Base-by-base conservation (phyloP, 192 early-diverging fungal genomes). In the Radiomyces spectabilis region DNA sequence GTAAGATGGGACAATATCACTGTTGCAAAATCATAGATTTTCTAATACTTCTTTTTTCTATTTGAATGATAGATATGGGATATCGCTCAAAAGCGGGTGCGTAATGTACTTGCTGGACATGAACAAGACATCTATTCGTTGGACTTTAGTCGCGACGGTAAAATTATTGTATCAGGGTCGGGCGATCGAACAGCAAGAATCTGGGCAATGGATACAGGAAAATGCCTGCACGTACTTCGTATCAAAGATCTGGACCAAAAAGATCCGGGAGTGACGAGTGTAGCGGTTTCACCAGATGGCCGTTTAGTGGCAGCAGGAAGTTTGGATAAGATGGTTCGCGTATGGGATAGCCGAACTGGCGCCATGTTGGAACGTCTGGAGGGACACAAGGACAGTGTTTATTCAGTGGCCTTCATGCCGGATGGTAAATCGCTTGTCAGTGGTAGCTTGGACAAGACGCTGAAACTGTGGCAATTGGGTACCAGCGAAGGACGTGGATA, bases 111-210 rank as follows among this genome's bases (percentile, higher is more conserved):
- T 37, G 62, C 71, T 15, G 96, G 96, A 16, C 96, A 98, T 59
- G 88, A 91, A 44, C 89, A 92, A 72, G 96, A 98, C 62, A 97
- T 98, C 53, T 98, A 98, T 69, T 88, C 85, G 24, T 76, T 98
- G 57, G 96, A 97, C 56, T 98, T 94, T 76, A 85, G 85, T 53
- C 73, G 84, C 13, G 93, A 95, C 64, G 93, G 94, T n/a, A 68
- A 79, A 47, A 84, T 81, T 22, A 84, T 98, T 55, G 91, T 94
- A 27, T 91, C 87, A 16, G 96, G 94, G 21, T 88, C 86, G 1
- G 88, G 88, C 40, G 88, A 91, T 72, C 82, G 83, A 57, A 87
- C 87, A 0, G 86, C 83, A 41, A 74, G 91, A 51, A 83, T 98
- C 16, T 98, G 94, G 94, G 85, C 86, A 65, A 79, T 92, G 61